A percentile compares a stretch with the other conserved stretches of the same genome.
phyloP scores from a whole-genome alignment of 2,329 filamentous ascomycete species.

The Eutypella sp. region DNA sequence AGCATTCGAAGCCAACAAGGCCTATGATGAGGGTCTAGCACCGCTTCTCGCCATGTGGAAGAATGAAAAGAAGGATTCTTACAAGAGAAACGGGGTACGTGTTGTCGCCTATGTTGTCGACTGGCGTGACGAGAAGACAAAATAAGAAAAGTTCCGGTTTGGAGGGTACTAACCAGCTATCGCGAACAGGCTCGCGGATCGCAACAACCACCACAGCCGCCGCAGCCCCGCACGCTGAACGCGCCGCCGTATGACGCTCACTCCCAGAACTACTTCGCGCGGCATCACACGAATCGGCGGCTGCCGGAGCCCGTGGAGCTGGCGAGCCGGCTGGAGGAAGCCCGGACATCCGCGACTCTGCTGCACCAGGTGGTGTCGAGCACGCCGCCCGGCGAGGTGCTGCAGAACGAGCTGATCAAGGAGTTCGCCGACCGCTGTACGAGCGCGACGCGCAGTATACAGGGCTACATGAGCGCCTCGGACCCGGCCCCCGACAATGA shows the following conservation, averaged over 20 bases:
- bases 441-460: conserved; percentile 73
- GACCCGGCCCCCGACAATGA: conserved; percentile 84
- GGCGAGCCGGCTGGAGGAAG: conserved; percentile 79
- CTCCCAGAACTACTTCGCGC: conserved; percentile 54
- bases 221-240: conserved; percentile 34
- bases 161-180: conserved; percentile 1
- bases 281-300: conserved; percentile 41
- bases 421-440: conserved; percentile 89
- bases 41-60: conserved; percentile 81
- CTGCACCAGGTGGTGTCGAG: conserved; percentile 89
- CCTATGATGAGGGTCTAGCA: conserved; percentile 67
- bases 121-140: too few relatives aligned
- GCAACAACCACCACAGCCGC: conserved; percentile 18
- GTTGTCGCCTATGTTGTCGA: conserved; percentile 1
- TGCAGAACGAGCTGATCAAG: conserved; percentile 80
- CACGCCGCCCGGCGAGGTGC: conserved; percentile 70
- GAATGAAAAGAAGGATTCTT: conserved; percentile 70
- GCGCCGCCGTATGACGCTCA: conserved; percentile 38
- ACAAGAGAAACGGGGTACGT: conserved; percentile 47
- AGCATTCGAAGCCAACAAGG: conserved; percentile 66
- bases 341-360: conserved; percentile 82
- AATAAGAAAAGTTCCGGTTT: too few relatives aligned
- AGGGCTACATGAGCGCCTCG: conserved; percentile 76
- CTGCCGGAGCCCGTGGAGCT: conserved; percentile 72
- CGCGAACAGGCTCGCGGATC: not conserved